A percentile compares a stretch with the other conserved stretches of the same genome.
phyloP scores from a whole-genome alignment of 768 basidiomycete genomes.

The Plicaturopsis crispa region DNA sequence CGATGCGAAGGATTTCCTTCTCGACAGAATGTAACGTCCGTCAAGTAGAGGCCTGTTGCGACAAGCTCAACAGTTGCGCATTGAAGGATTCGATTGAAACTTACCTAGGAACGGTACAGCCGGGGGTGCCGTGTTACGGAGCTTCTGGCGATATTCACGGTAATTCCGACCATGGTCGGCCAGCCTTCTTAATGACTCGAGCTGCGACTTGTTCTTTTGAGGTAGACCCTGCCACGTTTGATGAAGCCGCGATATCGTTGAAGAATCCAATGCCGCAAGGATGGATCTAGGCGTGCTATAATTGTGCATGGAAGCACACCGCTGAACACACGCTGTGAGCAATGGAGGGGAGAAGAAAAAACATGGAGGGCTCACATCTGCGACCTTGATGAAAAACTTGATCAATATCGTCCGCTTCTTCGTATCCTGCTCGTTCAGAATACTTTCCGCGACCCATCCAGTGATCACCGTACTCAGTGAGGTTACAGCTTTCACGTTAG shows the following conservation, averaged over 20 bases:
- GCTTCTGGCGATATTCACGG: slow-evolving; percentile 80
- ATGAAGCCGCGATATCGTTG: slow-evolving; percentile 84
- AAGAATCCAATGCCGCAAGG: slow-evolving; percentile 90
- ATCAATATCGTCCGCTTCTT: slow-evolving; percentile 74
- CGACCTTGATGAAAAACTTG: slow-evolving; percentile 92
- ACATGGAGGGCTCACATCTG: slow-evolving; percentile 54
- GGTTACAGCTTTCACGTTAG: slow-evolving; percentile 79
- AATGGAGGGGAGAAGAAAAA: no score
- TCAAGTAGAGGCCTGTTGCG: slow-evolving; percentile 68
- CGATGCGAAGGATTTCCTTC: slow-evolving; percentile 90
- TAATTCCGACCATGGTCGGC: slow-evolving; percentile 91
- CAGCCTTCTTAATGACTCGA: slow-evolving; percentile 76
- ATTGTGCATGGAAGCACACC: slow-evolving; percentile 77
- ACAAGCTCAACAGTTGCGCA: slow-evolving; percentile 8
- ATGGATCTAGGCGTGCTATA: slow-evolving; percentile 92
- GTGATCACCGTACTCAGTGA: slow-evolving; percentile 89
- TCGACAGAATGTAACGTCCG: slow-evolving; percentile 91
- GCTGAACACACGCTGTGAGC: slow-evolving; percentile 36
- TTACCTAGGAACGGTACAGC: slow-evolving; percentile 92
- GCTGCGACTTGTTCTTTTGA: slow-evolving; percentile 73
- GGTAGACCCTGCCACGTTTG: slow-evolving; percentile 93
- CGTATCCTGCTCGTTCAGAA: slow-evolving; percentile 82
- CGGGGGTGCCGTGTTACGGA: slow-evolving; percentile 85
- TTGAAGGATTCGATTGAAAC: slow-evolving; percentile 9
- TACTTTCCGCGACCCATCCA: slow-evolving; percentile 93